Base-by-base conservation (phyloP, 495 filamentous ascomycete genomes). In the Massariosphaeria phaeospora region DNA sequence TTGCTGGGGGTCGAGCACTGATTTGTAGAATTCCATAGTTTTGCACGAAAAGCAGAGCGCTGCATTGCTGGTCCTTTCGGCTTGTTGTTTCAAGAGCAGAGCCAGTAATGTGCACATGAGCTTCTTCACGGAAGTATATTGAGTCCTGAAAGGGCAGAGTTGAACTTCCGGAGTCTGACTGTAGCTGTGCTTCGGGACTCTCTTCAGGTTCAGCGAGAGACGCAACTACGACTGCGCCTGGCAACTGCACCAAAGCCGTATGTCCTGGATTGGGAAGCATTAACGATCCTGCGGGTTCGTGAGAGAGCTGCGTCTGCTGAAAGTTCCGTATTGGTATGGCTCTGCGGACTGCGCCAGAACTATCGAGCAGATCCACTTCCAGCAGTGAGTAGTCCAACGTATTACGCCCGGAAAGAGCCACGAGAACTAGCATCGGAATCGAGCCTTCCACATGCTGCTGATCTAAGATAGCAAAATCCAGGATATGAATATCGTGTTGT, bases 191-290 rank as follows among this genome's bases (percentile, higher is more conserved):
- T 23, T 82, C 82, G 25, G 86, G 84, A 2, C 80, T 78, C 23
- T 83, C 77, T 30, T 83, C 79, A 1, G 75, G 64, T 20, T 67
- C 71, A 0, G 72, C 72, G 38, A 91, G 76, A 3, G 90, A 95
- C 0, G 86, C 73, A 17, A 97, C 67, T 10, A 89, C 81, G 13
- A 95, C 72, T 11, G 84, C 88, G 51, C 83, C 78, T 38, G 83
- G 81, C 52, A 94, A 86, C 4, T 90, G 75, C 35, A 95, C 67
- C 59, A 91, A 91, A n/a, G 89, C 93, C 1, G 88, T 85, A 36
- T 88, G 75, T 5, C 76, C 80, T 10, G 90, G 84, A 31, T 77
- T 75, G 3, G 94, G 88, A 23, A 96, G 73, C 48, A 87, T 80
- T n/a, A 98, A 62, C 48, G 79, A 81, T 7, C 90, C 74, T 66